Base-by-base conservation (phyloP, 1,139 yeast genomes). In the Zygosaccharomyces sapae region DNA sequence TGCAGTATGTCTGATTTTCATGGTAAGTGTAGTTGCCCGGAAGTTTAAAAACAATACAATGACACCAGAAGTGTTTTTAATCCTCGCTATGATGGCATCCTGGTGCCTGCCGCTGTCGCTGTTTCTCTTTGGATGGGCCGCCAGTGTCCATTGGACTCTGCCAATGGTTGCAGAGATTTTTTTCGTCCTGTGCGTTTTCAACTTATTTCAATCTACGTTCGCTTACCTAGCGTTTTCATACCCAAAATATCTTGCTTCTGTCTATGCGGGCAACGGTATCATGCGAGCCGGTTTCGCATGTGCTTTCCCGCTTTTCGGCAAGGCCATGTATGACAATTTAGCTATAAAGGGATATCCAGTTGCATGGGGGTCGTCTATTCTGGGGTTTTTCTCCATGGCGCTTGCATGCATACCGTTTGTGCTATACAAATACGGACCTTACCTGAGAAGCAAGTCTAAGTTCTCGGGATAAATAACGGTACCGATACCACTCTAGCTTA, bases 241-340 rank as follows among this genome's bases (percentile, higher is more conserved):
- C 59, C 69, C 62, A 45, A 62, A 69, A 46, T 74, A 71, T 55
- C 62, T 75, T 57, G 85, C 83, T 0, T 77, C 84, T 1, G 82
- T 76, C 3, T 78, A 76, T 61, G 82, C 83, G 1, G 73, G 78
- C 10, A 79, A 79, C 55, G 77, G 71, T 9, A 65, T 79, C 44
- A 70, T 72, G 55, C 69, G 84, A 55, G 71, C 81, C 1, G 63
- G 68, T 1, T 66, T 76, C 59, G 85, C 80, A 0, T 80, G 79
- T 22, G 74, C 74, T 3, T 80, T 80, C 69, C 84, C 85, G 29
- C 65, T 80, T 38, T 78, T 80, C 58, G 82, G 80, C 2, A 59
- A 63, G 33, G 68, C 72, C 2, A 65, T 80, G 69, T 80, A 71
- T 55, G 48, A 57, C 33, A 74, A 74, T 55, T 59, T 76, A 44